Conservation (phyloP, 108 stramenopile genomes). For the Chaetoceros muelleri region DNA sequence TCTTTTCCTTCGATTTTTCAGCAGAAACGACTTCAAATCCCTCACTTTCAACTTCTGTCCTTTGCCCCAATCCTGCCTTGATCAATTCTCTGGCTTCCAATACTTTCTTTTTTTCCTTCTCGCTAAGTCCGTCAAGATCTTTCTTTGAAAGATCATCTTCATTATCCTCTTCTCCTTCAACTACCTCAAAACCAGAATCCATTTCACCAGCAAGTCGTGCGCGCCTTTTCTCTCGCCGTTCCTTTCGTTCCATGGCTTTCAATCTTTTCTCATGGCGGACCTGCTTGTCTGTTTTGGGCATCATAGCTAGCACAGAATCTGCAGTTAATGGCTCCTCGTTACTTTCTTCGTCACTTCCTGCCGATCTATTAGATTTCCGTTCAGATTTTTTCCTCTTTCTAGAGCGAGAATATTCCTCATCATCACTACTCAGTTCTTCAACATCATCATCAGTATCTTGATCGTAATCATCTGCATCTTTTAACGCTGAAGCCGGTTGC, state of each 20-base stretch:
- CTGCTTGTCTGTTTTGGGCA: constrained; percentile 98
- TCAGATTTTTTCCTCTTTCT: constrained; percentile 14
- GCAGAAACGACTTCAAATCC: constrained; percentile 65
- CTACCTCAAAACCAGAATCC: constrained; percentile 66
- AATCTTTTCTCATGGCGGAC: constrained; percentile 88
- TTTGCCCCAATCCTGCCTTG: constrained; percentile 73
- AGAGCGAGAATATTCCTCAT: constrained; percentile 16
- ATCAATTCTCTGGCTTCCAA: constrained; percentile 74
- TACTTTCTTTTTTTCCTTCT: constrained; percentile 54
- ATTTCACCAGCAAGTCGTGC: constrained; percentile 50
- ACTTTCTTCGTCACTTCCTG: constrained; percentile 6
- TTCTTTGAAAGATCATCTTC: constrained; percentile 33
- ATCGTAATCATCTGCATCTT: constrained; percentile 9
- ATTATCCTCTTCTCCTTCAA: constrained; percentile 37
- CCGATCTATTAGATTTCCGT: constrained; percentile 2
- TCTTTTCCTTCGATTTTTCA: constrained; percentile 8
- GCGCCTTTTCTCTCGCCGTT: constrained; percentile 65
- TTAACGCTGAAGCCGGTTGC: neutral
- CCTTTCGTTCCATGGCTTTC: constrained; percentile 82
- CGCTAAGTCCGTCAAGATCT: constrained; percentile 55
- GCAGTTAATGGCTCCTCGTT: constrained; percentile 34
- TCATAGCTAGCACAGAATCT: constrained; percentile 68
- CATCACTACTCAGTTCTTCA: constrained; percentile 12
- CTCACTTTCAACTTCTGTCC: constrained; percentile 5
- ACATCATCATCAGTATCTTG: constrained; percentile 16